Evolutionary conservation across 108 stramenopile genomes (phyloP), one percentile per base, ranked within the genome.

Genomic region (Mediolabrus comicus): DNA sequence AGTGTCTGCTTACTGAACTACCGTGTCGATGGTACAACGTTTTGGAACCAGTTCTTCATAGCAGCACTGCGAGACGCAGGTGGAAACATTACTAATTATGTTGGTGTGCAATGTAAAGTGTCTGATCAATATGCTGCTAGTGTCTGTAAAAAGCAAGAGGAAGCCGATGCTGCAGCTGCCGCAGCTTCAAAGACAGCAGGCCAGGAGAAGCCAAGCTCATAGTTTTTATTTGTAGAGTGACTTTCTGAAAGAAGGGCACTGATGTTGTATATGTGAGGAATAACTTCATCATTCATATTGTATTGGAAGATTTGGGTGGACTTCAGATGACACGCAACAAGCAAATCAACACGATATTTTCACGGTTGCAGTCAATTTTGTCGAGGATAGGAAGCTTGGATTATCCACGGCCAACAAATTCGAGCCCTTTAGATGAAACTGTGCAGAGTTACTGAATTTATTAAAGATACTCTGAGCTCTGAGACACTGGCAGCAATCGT

Each of bases 21-120:
- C 69, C 90, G 97, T 66, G 95, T 94, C 9, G 97, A 97, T 76
- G 97, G 98, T 13, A 89, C 87, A 11, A 94, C 96, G 0, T 99
- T 99, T 84, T 99, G 97, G 97, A 98, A 98, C 79, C 96, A 97
- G 74, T 96, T 98, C 73, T 98, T 96, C 79, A 94, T 98, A 62
- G 97, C 95, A 28, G 93, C 96, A 4, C 76, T 98, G 36, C 73
- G 94, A 32, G 97, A 97, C 83, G 93, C 88, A 13, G 74, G 83
- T 53, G 96, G 97, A 27, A 83, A 84, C 59, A 88, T 98, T 46
- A 97, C 97, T 38, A 98, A 96, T 74, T 98, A 95, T 88, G 95
- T 98, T n/a, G 97, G 97, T 33, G 97, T 98, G 41, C 97, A 98
- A 82, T 97, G 97, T 72, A 95, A 95, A 77, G 92, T 93, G 10